Evolutionary conservation across 1,284 basidiomycete species (phyloP), one percentile per base, ranked within the genome.

Genomic region (Ganoderma lingzhi): DNA sequence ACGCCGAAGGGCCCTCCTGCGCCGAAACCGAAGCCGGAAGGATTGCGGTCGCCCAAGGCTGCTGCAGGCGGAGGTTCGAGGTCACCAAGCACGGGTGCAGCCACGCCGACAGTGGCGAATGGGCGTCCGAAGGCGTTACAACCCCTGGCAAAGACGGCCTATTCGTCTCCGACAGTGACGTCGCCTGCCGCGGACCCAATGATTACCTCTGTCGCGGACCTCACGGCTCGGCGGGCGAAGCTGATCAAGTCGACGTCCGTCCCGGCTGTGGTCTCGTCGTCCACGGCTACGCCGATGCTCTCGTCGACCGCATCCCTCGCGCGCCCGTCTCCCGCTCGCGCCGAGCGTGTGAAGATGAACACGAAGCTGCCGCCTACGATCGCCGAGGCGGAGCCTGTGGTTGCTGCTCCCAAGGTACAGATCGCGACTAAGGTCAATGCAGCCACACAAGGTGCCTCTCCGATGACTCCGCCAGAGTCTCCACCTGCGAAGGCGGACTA

Each of bases 271-370:
- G 74, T 93, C 6, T 91, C 90, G 0, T 90, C 90, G 0, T 92
- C 91, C 0, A 86, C 90, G 70, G 92, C 92, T 17, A 85, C 83
- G 4, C 92, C 93, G 2, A 87, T 86, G 74, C 79, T 93, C 2
- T 93, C 92, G 5, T 89, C 89, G 0, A 93, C 91, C 2, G 92
- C 91, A 3, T 92, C 92, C 1, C 84, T 93, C 30, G 90, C 89
- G 19, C 85, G 89, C 23, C 86, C 86, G 17, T 62, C 73, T 0
- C 71, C 74, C 15, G 62, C 73, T 9, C 69, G 67, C n/a, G 72
- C 63, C 0, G 71, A 74, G 15, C 77, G 74, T 32, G 65, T 74
- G 59, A 74, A 74, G 68, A 35, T 73, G 48, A 70, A 76, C 68
- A 30, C 72, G 55, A 77, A 74, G 53, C 66, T 77, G 53, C 75